Evolutionary conservation across 768 basidiomycete genomes (phyloP).

Genomic region (Pulveroboletus sp.): DNA sequence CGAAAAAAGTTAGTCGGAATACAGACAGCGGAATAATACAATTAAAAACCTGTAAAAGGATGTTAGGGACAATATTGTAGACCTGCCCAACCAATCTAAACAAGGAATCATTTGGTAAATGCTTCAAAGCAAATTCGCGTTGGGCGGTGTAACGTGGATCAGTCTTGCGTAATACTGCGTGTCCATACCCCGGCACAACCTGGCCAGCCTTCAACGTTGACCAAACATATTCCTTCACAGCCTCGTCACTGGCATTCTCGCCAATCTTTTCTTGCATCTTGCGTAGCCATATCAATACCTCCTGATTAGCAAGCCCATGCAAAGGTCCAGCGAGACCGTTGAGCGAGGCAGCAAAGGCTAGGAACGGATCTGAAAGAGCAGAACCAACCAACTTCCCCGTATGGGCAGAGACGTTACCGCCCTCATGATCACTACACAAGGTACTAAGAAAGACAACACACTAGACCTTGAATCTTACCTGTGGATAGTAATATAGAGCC

Average conservation of each 20-base stretch:
- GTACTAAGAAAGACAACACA: not conserved
- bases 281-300: slow-evolving; percentile 90
- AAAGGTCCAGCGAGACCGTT: slow-evolving; percentile 97
- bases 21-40: not conserved
- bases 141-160: slow-evolving; percentile 92
- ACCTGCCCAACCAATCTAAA: slow-evolving; percentile 94
- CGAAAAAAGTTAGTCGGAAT: not conserved
- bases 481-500: slow-evolving; percentile 97
- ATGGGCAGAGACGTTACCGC: slow-evolving; percentile 96
- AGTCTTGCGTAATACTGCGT: slow-evolving; percentile 83
- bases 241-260: slow-evolving; percentile 76
- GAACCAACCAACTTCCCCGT: slow-evolving; percentile 91
- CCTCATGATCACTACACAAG: slow-evolving; percentile 80
- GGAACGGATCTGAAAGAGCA: slow-evolving; percentile 96
- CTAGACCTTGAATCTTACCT: slow-evolving; percentile 38
- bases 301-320: slow-evolving; percentile 96
- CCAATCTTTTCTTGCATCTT: slow-evolving; percentile 92
- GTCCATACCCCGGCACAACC: slow-evolving; percentile 91
- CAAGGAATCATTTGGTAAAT: slow-evolving; percentile 79
- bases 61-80: slow-evolving; percentile 82
- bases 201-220: slow-evolving; percentile 87
- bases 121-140: slow-evolving; percentile 82
- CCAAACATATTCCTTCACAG: slow-evolving; percentile 94
- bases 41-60: slow-evolving; percentile 69
- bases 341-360: slow-evolving; percentile 85